Evolutionary conservation across 2,329 filamentous ascomycete genomes (phyloP).

Genomic region (Aplosporella prunicola): DNA sequence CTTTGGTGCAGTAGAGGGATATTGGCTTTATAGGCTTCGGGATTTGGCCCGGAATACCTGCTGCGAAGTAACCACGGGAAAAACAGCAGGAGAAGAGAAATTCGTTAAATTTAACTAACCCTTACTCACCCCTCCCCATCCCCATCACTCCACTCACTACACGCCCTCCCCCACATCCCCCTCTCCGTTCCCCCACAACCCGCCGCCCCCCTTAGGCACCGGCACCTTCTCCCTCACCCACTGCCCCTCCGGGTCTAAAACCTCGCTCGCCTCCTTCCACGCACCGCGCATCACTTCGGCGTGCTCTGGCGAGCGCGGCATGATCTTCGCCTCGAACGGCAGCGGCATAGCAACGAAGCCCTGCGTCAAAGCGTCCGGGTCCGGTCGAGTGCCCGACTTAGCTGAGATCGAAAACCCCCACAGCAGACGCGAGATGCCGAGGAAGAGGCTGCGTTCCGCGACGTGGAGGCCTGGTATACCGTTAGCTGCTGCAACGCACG

Average conservation of each 20-base stretch:
- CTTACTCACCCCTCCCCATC: too few species aligned
- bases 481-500: too few species aligned
- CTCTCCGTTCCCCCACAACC: too few species aligned
- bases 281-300: conserved; percentile 12
- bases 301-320: conserved; percentile 13
- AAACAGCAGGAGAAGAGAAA: too few species aligned
- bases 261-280: conserved; percentile 13
- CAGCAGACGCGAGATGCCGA: conserved; percentile 9
- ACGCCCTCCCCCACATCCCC: too few species aligned
- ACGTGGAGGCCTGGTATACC: conserved; percentile 13
- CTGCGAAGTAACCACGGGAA: too few species aligned
- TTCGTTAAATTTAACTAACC: too few species aligned
- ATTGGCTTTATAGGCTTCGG: too few species aligned
- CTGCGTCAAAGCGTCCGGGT: conserved; percentile 14
- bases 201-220: too few species aligned
- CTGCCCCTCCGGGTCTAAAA: conserved; percentile 13
- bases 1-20: too few species aligned
- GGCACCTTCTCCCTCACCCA: conserved; percentile 18
- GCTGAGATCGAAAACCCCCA: conserved; percentile 11
- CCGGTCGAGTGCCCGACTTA: not conserved
- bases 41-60: too few species aligned
- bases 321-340: conserved; percentile 15
- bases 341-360: conserved; percentile 16
- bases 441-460: conserved; percentile 10
- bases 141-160: too few species aligned